phyloP scores from a whole-genome alignment of 345 rosid genomes.

The Carallia brachiata region DNA sequence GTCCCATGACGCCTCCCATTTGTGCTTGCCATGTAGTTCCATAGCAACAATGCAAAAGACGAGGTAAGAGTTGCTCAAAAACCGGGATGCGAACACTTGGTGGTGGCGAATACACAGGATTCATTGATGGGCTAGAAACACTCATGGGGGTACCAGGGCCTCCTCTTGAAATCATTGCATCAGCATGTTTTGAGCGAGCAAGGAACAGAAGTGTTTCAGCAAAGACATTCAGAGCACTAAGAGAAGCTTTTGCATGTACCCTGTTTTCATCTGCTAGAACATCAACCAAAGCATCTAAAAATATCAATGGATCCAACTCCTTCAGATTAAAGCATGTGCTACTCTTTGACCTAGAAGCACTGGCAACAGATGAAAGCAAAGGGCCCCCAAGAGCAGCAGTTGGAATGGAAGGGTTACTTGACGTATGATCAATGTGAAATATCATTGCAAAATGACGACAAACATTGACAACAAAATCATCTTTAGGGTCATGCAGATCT shows the following conservation, averaged over 20 bases:
- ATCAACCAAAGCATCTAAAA: constrained; percentile 92
- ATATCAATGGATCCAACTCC: constrained; percentile 86
- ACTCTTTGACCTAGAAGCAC: constrained; percentile 58
- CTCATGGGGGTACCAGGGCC: constrained; percentile 96
- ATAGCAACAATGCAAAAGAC: constrained; percentile 95
- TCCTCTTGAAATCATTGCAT: constrained; percentile 75
- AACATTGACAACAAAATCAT: constrained; percentile 74
- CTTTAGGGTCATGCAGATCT: constrained; percentile 70
- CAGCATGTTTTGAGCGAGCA: constrained; percentile 89
- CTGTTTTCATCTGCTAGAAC: constrained; percentile 92
- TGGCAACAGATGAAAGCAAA: constrained; percentile 46
- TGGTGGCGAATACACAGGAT: constrained; percentile 95
- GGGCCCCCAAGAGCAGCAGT: constrained; percentile 51
- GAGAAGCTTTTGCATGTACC: constrained; percentile 89
- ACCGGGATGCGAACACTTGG: constrained; percentile 90
- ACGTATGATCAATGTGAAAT: constrained; percentile 64
- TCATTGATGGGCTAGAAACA: constrained; percentile 98
- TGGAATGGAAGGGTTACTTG: constrained; percentile 50
- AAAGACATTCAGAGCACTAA: constrained; percentile 72
- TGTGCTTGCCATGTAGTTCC: constrained; percentile 99
- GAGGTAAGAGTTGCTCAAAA: constrained; percentile 96
- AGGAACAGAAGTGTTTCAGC: constrained; percentile 88
- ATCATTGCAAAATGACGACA: constrained; percentile 95
- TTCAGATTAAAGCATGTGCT: constrained; percentile 61
- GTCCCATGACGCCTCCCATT: constrained; percentile 99